Conservation (phyloP, 345 rosid species). For the Hypericum androsaemum region DNA sequence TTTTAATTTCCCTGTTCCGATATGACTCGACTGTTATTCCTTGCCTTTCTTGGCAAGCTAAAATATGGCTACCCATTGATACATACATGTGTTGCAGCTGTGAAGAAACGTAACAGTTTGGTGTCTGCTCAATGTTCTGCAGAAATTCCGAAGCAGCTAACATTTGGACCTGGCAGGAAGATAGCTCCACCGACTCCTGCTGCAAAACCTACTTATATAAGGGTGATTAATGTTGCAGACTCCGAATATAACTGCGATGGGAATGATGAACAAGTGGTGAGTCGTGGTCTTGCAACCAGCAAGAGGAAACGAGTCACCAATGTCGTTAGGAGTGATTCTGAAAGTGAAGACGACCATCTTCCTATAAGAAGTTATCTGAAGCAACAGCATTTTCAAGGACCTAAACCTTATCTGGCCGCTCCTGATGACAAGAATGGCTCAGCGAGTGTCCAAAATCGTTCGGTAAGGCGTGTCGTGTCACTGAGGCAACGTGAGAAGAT, state of each 20-base stretch:
- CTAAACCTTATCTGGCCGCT: slow-evolving; percentile 4
- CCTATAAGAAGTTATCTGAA: slow-evolving; percentile 38
- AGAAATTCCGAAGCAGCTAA: slow-evolving; percentile 33
- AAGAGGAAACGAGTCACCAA: slow-evolving; percentile 48
- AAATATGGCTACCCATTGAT: slow-evolving; percentile 17
- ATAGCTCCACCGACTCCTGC: slow-evolving; percentile 40
- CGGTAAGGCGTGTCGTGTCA: slow-evolving; percentile 29
- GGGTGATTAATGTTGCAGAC: slow-evolving; percentile 37
- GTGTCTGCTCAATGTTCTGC: slow-evolving; percentile 19
- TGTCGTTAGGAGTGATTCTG: slow-evolving; percentile 48
- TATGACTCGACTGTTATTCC: neutral
- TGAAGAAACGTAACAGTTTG: neutral
- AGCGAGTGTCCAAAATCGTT: slow-evolving; percentile 9
- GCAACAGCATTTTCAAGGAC: slow-evolving; percentile 22
- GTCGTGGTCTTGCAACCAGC: slow-evolving; percentile 12
- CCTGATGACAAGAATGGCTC: slow-evolving; percentile 9
- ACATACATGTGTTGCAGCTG: slow-evolving; percentile 9
- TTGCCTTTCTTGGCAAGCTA: slow-evolving; percentile 18
- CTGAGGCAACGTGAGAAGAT: slow-evolving; percentile 28
- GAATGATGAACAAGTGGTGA: slow-evolving; percentile 2
- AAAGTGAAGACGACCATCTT: slow-evolving; percentile 40
- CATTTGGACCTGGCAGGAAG: slow-evolving; percentile 29
- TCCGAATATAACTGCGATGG: slow-evolving; percentile 35
- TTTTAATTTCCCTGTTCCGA: too few relatives aligned
- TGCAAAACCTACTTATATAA: slow-evolving; percentile 11